Evolutionary conservation across 495 filamentous ascomycete genomes (phyloP).

Genomic region (Tuber calosporum): DNA sequence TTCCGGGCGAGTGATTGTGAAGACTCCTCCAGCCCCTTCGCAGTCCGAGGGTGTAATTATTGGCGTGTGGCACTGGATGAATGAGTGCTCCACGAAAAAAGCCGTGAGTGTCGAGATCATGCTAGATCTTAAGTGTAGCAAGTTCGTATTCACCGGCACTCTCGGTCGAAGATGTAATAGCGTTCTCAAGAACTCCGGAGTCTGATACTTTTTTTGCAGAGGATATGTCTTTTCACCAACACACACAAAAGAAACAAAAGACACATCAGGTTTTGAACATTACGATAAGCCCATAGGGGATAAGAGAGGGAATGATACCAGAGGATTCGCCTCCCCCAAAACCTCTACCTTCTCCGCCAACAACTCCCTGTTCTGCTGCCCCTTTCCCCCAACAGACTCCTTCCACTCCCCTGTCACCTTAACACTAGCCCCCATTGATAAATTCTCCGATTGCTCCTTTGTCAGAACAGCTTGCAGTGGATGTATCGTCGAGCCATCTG

Average conservation of each 20-base stretch:
- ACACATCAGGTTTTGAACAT: background rate
- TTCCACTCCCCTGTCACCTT: constrained; percentile 72
- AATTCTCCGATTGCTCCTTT: constrained; percentile 67
- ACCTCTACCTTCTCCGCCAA: constrained; percentile 60
- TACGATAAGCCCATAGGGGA: background rate
- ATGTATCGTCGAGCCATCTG: constrained; percentile 76
- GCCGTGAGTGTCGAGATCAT: constrained; percentile 61
- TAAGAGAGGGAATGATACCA: constrained; percentile 50
- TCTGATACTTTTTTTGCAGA: constrained; percentile 90
- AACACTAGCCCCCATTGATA: constrained; percentile 73
- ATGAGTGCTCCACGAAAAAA: constrained; percentile 63
- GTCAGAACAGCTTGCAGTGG: constrained; percentile 76
- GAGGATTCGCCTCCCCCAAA: constrained; percentile 67
- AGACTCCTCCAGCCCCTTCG: constrained; percentile 95
- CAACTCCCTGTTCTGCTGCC: constrained; percentile 68
- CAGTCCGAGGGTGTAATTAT: constrained; percentile 96
- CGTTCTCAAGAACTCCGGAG: constrained; percentile 75
- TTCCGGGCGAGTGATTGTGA: constrained; percentile 52
- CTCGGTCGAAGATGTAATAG: constrained; percentile 84
- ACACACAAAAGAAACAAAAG: constrained; percentile 3
- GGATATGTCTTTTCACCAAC: constrained; percentile 63
- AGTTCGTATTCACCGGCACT: constrained; percentile 68
- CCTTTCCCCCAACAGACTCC: constrained; percentile 58
- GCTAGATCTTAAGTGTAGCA: constrained; percentile 79
- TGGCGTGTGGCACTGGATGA: constrained; percentile 83